These are phyloP conservation scores for Triticum monococcum DNA, from an alignment of 176 grass and related monocot genomes.

Conservation along the genomic window DNA sequence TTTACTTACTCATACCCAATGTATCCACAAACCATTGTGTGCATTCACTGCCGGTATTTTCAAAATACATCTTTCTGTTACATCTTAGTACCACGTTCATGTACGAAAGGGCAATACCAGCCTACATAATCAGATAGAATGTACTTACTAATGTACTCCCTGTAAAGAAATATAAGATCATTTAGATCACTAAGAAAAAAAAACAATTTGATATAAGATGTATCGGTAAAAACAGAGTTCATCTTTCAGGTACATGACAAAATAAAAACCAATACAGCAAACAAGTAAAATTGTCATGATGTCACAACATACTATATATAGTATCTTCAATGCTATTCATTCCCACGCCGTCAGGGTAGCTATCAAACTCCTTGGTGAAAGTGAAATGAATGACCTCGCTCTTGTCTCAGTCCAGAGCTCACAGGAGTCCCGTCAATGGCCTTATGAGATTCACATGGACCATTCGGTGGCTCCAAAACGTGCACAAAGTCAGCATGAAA, in stretches of 20 bases:
- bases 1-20: not conserved
- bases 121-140: not conserved
- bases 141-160: not conserved
- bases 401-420: not conserved
- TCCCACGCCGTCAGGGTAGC: not conserved
- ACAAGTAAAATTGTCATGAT: not conserved
- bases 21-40: not conserved
- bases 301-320: not conserved
- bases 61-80: not conserved
- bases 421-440: not conserved
- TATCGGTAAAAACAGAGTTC: not conserved
- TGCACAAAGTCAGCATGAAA: not conserved
- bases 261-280: not conserved
- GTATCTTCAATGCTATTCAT: not conserved
- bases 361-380: not conserved
- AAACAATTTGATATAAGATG: conserved; percentile 19
- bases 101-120: not conserved
- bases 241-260: conserved; percentile 5
- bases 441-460: not conserved
- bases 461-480: not conserved
- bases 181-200: not conserved
- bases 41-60: not conserved
- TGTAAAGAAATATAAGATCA: no score
- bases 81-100: not conserved
- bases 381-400: not conserved